phyloP scores from a whole-genome alignment of 805 yeast species.

The Lipomyces mesembrius region DNA sequence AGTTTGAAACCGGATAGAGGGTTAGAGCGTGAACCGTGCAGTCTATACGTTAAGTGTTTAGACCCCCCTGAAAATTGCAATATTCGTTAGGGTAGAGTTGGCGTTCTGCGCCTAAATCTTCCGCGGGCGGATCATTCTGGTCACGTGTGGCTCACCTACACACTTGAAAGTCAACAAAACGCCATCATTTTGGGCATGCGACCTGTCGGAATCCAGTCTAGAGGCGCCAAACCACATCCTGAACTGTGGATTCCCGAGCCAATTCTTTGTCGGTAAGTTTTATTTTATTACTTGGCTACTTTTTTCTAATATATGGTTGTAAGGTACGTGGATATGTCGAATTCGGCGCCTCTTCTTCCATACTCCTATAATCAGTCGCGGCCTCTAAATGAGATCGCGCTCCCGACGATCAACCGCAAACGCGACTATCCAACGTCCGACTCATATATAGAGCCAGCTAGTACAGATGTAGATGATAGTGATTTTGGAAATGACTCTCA shows the following conservation, averaged over 20 bases:
- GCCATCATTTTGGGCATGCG: not conserved
- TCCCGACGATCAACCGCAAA: constrained; percentile 22
- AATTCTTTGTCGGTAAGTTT: not conserved
- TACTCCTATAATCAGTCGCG: constrained; percentile 33
- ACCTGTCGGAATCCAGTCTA: not conserved
- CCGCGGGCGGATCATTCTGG: too few relatives aligned
- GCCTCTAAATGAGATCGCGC: constrained; percentile 25
- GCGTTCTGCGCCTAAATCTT: too few relatives aligned
- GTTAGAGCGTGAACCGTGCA: not conserved
- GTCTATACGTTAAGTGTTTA: too few relatives aligned
- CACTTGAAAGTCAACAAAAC: not conserved
- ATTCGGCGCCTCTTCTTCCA: constrained; percentile 29
- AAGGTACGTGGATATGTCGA: constrained; percentile 10
- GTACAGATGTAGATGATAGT: constrained; percentile 19
- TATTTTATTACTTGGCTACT: not conserved
- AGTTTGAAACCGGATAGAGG: not conserved
- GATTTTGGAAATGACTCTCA: not conserved
- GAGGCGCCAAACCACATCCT: not conserved
- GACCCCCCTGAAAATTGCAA: not conserved
- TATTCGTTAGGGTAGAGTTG: too few relatives aligned
- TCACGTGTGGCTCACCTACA: not conserved
- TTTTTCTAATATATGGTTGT: not conserved
- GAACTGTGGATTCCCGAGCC: not conserved
- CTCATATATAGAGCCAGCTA: constrained; percentile 14
- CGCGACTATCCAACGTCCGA: constrained; percentile 38